A percentile compares a stretch with the other conserved stretches of the same genome.
These are phyloP conservation scores for Strigomonas culicis DNA, from an alignment of 208 protist genomes.

Conservation along the genomic window DNA sequence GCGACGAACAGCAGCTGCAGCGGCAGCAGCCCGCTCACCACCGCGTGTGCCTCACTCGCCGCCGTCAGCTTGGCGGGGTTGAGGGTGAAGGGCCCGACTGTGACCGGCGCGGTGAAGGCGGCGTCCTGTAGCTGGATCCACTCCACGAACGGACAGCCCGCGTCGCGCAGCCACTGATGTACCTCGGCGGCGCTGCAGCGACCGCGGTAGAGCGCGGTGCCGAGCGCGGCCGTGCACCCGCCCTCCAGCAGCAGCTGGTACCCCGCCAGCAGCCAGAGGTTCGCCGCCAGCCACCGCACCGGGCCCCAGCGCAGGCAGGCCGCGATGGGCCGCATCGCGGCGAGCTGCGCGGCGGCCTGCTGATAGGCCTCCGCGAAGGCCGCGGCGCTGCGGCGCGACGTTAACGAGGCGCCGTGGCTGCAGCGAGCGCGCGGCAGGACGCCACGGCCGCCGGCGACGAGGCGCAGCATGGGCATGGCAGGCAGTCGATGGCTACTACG, in stretches of 20 bases:
- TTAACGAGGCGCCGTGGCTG: background rate
- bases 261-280: slow-evolving; percentile 51
- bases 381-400: background rate
- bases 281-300: slow-evolving; percentile 46
- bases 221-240: slow-evolving; percentile 36
- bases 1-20: slow-evolving; percentile 50
- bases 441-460: no score
- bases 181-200: slow-evolving; percentile 31
- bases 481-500: background rate
- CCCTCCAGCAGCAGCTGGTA: slow-evolving; percentile 68
- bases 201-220: slow-evolving; percentile 27
- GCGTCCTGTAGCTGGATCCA: slow-evolving; percentile 46
- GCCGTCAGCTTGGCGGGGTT: slow-evolving; percentile 60
- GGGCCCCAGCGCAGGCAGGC: slow-evolving; percentile 34
- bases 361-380: slow-evolving; percentile 18
- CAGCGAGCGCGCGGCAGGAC: no score
- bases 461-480: no score
- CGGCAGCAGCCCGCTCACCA: slow-evolving; percentile 60
- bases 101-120: slow-evolving; percentile 35
- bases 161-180: slow-evolving; percentile 17
- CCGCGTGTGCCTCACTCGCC: slow-evolving; percentile 56
- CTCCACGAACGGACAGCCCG: slow-evolving; percentile 47
- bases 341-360: background rate
- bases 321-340: slow-evolving; percentile 38
- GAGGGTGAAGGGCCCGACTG: slow-evolving; percentile 32